phyloP scores from a whole-genome alignment of 1,139 yeast species.

The Debaryomyces fabryi region DNA sequence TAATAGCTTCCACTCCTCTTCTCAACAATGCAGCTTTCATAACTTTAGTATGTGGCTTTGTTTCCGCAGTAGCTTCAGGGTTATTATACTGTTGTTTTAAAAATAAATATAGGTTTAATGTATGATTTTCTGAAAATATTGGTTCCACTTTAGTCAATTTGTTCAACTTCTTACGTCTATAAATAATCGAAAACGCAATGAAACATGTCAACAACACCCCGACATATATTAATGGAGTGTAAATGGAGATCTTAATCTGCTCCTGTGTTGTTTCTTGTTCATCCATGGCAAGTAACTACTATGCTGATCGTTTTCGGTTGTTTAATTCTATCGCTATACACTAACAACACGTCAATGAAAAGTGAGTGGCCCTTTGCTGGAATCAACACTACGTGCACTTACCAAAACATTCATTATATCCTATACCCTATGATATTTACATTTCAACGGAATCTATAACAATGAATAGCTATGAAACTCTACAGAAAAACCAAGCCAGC shows the following conservation, averaged over 20 bases:
- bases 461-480: not conserved
- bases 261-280: constrained; percentile 31
- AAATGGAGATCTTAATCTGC: constrained; percentile 64
- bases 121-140: constrained; percentile 68
- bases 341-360: constrained; percentile 12
- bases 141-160: constrained; percentile 63
- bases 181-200: constrained; percentile 69
- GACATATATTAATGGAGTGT: constrained; percentile 82
- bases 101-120: constrained; percentile 64
- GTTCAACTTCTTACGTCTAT: constrained; percentile 61
- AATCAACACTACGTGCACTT: not conserved
- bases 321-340: not conserved
- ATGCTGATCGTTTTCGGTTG: not conserved
- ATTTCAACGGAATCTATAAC: not conserved
- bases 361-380: not conserved
- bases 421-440: not conserved
- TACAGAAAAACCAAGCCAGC: not conserved
- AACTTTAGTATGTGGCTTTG: constrained; percentile 76
- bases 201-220: constrained; percentile 72
- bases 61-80: constrained; percentile 41
- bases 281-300: constrained; percentile 22
- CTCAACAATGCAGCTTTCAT: constrained; percentile 81
- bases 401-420: not conserved
- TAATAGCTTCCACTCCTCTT: constrained; percentile 72
- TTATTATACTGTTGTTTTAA: constrained; percentile 51